phyloP scores from a whole-genome alignment of 2,329 filamentous ascomycete genomes.

The Diaporthe ampelina region DNA sequence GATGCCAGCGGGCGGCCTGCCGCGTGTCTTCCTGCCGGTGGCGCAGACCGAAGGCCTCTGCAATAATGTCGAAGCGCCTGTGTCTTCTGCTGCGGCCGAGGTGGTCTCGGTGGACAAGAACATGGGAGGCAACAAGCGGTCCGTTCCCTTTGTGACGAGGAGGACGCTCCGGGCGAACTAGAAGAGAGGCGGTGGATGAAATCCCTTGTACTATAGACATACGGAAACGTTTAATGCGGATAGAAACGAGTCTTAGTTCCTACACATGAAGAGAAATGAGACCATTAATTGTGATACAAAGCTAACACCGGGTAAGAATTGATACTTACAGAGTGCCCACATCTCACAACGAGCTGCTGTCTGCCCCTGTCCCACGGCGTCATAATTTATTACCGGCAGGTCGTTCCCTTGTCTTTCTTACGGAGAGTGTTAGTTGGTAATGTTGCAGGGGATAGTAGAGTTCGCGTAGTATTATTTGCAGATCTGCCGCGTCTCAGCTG shows the following conservation, averaged over 20 bases:
- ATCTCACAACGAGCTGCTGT: background rate
- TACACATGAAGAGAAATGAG: background rate
- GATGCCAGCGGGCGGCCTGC: constrained; percentile 56
- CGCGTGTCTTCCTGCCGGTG: constrained; percentile 56
- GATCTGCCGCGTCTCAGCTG: background rate
- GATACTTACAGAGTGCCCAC: background rate
- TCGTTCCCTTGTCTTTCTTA: background rate
- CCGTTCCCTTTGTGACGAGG: constrained; percentile 22
- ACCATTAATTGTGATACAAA: background rate
- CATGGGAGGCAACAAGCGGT: constrained; percentile 28
- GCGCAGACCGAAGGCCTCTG: constrained; percentile 38
- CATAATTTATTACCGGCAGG: too few species aligned
- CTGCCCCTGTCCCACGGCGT: background rate
- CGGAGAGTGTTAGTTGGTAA: too few species aligned
- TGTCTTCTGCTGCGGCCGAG: constrained; percentile 2
- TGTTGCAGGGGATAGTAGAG: background rate
- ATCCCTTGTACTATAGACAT: background rate
- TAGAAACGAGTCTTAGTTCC: background rate
- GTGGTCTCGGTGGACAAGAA: constrained; percentile 13
- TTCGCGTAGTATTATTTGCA: too few species aligned
- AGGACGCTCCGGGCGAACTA: constrained; percentile 1
- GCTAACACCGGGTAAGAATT: background rate
- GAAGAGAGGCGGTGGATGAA: background rate
- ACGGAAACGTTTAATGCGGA: constrained; percentile 1
- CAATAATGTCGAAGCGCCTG: constrained; percentile 22